A percentile compares a stretch with the other conserved stretches of the same genome.
Conservation (phyloP, 768 basidiomycete genomes). For the Collybiopsis confluens region DNA sequence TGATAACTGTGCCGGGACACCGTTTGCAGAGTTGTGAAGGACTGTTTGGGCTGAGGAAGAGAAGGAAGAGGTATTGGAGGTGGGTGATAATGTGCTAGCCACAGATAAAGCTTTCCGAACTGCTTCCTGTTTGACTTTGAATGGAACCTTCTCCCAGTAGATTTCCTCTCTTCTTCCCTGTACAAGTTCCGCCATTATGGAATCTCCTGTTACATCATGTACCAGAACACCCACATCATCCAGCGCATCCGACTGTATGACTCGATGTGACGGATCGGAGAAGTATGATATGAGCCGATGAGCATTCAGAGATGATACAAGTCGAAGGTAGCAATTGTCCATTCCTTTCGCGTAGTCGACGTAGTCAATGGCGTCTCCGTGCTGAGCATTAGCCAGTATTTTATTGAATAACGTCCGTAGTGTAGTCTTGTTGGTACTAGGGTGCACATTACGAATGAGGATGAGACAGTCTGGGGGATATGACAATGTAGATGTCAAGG, state of each 20-base stretch:
- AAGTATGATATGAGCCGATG: conserved; percentile 43
- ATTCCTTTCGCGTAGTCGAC: conserved; percentile 78
- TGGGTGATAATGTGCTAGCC: neutral
- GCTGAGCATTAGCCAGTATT: conserved; percentile 26
- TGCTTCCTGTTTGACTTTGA: conserved; percentile 62
- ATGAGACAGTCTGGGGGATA: conserved; percentile 61
- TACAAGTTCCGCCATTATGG: conserved; percentile 52
- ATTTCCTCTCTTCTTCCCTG: conserved; percentile 60
- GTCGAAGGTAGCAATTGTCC: conserved; percentile 70
- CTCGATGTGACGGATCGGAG: conserved; percentile 15
- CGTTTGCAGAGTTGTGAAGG: too few species aligned
- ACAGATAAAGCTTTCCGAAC: conserved; percentile 39
- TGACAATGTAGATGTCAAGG: neutral
- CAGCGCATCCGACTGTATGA: conserved; percentile 45
- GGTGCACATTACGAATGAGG: conserved; percentile 66
- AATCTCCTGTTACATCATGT: conserved; percentile 8
- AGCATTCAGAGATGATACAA: conserved; percentile 49
- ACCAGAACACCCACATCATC: conserved; percentile 43
- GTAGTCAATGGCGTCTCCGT: conserved; percentile 42
- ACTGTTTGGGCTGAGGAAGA: too few species aligned
- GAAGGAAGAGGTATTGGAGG: neutral
- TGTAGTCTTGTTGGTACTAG: conserved; percentile 79
- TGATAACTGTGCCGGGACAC: neutral
- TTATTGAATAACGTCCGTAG: conserved; percentile 53
- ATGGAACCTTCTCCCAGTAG: conserved; percentile 80